These are phyloP conservation scores for Zygoascus hellenicus DNA, from an alignment of 1,139 yeast species.

Conservation along the genomic window DNA sequence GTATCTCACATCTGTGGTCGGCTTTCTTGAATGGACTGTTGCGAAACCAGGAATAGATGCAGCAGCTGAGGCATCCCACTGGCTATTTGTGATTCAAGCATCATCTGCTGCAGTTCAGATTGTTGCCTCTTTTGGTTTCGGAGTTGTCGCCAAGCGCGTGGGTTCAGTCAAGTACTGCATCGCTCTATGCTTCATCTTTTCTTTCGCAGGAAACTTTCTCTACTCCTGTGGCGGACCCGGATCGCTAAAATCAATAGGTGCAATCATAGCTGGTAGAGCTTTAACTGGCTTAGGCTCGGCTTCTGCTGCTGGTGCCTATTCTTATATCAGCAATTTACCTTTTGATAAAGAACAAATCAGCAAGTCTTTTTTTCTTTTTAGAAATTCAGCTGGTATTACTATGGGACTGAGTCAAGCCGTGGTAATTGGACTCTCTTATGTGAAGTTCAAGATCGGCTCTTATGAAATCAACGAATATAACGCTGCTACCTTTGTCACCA, in stretches of 20 bases:
- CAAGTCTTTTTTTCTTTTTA: neutral
- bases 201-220: slow-evolving; percentile 1
- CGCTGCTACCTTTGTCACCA: neutral
- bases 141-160: slow-evolving; percentile 1
- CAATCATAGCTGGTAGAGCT: neutral
- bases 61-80: neutral
- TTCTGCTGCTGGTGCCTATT: slow-evolving; percentile 2
- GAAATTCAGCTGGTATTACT: neutral
- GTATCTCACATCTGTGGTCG: slow-evolving; percentile 2
- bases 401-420: slow-evolving; percentile 2
- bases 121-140: neutral
- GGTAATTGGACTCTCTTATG: slow-evolving; percentile 1
- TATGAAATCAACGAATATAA: slow-evolving; percentile 4
- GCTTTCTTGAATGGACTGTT: neutral
- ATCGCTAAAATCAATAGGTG: neutral
- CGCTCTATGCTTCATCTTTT: neutral
- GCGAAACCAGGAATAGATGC: neutral
- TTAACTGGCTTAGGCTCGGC: slow-evolving; percentile 2
- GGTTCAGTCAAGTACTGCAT: neutral
- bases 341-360: neutral
- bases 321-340: slow-evolving; percentile 1
- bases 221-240: slow-evolving; percentile 6
- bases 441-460: neutral
- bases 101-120: slow-evolving; percentile 2
- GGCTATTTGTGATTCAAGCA: slow-evolving; percentile 6